Evolutionary conservation across 2,329 filamentous ascomycete genomes (phyloP), one percentile per base, ranked within the genome.

Genomic region (Xylaria sp.): DNA sequence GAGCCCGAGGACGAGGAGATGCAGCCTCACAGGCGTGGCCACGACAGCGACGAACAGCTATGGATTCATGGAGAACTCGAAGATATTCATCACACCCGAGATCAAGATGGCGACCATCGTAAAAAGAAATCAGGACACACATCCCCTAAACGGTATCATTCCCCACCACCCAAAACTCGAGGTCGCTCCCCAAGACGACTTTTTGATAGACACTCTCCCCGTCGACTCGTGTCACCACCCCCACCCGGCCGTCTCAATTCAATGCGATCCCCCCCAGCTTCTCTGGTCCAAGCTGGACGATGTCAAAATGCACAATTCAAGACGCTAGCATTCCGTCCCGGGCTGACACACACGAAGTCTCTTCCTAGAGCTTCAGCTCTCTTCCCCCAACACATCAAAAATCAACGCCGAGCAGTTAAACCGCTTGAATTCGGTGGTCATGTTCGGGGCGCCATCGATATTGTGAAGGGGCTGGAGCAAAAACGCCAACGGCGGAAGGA

Each of bases 401-500:
- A 76, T 70, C 79, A 83, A 59, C 75, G 80, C 60, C 69, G 77
- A 69, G 27, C 63, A 42, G 61, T 79, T 58, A 79, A 79, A 62
- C 55, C 72, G 13, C 57, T 75, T 57, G 63, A 74, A 73, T 70
- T 74, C 13, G 71, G 69, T 57, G 81, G 88, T 47, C 93, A 96
- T 70, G 87, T 93, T 10, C 92, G 96, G 69, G 93, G 94, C n/a
- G 94, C 96, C 39, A 96, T 99, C 72, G 96, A 98, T 79, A 99
- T 97, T 68, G 92, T 97, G 80, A 97, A 97, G 79, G 96, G 96
- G 9, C 87, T 99, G 1, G 96, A 99, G 82, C 91, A 92, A 80
- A 98, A 97, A 83, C 91, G 94, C 29, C 92, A 96, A 81, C 90
- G 96, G 71, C 92, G 96, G 73, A 94, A 92, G 81, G 94, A 98